A percentile compares a stretch with the other conserved stretches of the same genome.
Conservation (phyloP, 495 filamentous ascomycete species). For the Penicillium waksmanii region DNA sequence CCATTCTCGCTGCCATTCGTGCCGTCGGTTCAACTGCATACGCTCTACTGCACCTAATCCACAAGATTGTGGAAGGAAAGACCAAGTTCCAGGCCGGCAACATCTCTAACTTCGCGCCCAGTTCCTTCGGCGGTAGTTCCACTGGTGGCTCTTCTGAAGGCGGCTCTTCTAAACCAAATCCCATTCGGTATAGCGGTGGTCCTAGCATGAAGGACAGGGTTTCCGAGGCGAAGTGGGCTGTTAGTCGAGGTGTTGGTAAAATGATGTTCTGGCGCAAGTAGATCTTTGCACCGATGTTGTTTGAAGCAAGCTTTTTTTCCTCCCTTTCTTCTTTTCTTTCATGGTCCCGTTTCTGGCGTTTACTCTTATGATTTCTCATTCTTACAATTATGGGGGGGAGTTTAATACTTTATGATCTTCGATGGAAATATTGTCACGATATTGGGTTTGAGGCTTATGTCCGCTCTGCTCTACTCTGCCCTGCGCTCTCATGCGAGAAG, state of each 20-base stretch:
- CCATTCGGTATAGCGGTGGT: slow-evolving; percentile 39
- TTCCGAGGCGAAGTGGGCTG: slow-evolving; percentile 41
- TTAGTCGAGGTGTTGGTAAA: slow-evolving; percentile 39
- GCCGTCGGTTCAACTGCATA: slow-evolving; percentile 81
- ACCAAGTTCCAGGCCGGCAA: slow-evolving; percentile 62
- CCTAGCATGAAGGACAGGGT: slow-evolving; percentile 43
- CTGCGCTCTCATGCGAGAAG: slow-evolving; percentile 6
- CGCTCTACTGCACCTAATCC: slow-evolving; percentile 77
- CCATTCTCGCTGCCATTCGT: slow-evolving; percentile 80
- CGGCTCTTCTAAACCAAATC: slow-evolving; percentile 27
- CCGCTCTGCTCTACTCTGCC: neutral
- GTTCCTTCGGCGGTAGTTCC: slow-evolving; percentile 29
- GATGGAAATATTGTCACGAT: slow-evolving; percentile 8
- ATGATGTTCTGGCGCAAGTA: slow-evolving; percentile 53
- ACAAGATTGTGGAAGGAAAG: slow-evolving; percentile 83
- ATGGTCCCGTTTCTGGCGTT: no score
- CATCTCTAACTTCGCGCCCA: slow-evolving; percentile 36
- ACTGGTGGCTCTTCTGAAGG: slow-evolving; percentile 31
- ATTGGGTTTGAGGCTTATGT: slow-evolving; percentile 7
- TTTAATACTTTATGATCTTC: slow-evolving; percentile 5
- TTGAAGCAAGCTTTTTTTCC: slow-evolving; percentile 1
- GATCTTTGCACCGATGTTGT: neutral
- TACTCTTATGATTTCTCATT: neutral
- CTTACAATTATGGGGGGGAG: neutral
- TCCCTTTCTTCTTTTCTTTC: slow-evolving; percentile 6